Evolutionary conservation across 176 grass and related monocot species (phyloP).

Genomic region (Elymus sibiricus): DNA sequence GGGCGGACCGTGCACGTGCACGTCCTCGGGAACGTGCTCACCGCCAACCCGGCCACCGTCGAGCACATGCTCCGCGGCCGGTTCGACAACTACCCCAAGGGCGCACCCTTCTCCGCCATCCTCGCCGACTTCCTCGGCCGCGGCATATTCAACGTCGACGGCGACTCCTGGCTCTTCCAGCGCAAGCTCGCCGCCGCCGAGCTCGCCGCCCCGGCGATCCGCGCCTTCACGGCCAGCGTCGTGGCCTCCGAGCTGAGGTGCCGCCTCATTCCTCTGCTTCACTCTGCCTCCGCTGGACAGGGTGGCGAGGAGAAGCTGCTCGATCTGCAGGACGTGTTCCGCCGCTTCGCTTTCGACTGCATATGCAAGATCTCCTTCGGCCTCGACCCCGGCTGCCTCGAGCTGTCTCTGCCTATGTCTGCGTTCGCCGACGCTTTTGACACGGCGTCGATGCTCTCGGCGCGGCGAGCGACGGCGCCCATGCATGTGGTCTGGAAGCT

Average conservation of each 20-base stretch:
- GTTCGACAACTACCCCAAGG: constrained; percentile 88
- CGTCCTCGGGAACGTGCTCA: constrained; percentile 65
- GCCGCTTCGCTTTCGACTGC: constrained; percentile 71
- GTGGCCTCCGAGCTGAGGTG: constrained; percentile 54
- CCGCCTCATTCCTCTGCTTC: constrained; percentile 67
- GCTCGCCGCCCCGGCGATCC: constrained; percentile 41
- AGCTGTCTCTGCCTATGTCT: constrained; percentile 51
- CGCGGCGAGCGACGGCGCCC: constrained; percentile 45
- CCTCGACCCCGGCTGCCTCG: constrained; percentile 64
- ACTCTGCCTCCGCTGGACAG: constrained; percentile 24
- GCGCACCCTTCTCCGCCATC: constrained; percentile 64
- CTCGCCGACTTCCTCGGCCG: constrained; percentile 80
- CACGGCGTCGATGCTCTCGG: constrained; percentile 71
- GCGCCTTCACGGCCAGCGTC: constrained; percentile 36
- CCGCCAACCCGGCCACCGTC: constrained; percentile 63
- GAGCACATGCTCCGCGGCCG: constrained; percentile 63
- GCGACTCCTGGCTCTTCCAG: constrained; percentile 71
- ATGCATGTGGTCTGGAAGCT: constrained; percentile 66
- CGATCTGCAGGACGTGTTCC: constrained; percentile 75
- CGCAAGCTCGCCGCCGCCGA: constrained; percentile 65
- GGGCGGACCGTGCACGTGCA: constrained; percentile 82
- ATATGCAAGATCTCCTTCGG: constrained; percentile 83
- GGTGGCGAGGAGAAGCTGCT: constrained; percentile 26
- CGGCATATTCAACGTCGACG: constrained; percentile 84
- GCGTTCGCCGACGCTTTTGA: constrained; percentile 69